Base-by-base conservation (phyloP, 768 basidiomycete genomes). In the Amanita phalloides region DNA sequence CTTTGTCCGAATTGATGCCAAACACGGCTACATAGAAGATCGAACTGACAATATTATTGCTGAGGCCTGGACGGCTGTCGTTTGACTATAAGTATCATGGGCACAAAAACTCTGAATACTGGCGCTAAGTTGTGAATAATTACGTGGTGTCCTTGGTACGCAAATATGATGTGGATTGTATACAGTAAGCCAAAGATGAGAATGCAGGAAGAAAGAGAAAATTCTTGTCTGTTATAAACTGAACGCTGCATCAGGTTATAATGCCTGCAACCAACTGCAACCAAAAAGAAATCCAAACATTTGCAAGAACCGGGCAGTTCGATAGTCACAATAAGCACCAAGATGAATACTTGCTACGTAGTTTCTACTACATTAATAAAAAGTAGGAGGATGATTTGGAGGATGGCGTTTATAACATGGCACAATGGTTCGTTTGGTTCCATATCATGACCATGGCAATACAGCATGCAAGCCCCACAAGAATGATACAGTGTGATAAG, bases 391-490 rank as follows among this genome's bases (percentile, higher is more conserved):
- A 82, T 64, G 28, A 90, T 86, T 63, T 92, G 90, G 33, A 94
- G 68, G 4, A 85, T 56, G 3, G 87, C 85, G 61, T 94, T 92
- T 60, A 89, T 65, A 43, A 87, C 81, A 90, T 81, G 14, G 84
- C 88, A 56, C 86, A 88, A 58, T 86, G 84, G 53, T 90, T 74
- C 20, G 58, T 57, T 47, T 78, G 74, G 57, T 85, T 87, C 89
- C 88, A 90, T 41, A 92, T 84, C 70, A 86, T 78, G 54, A 87
- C 84, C 83, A 83, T 84, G 3, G 83, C 81, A 50, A 79, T 81
- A 60, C 77, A 86, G 43, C 82, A 70, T 10, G 84, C 86, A 21
- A 89, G 64, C 8, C 90, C 90, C 33, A 92, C 88, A 68, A 92
- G 71, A 58, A 92, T 83, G 3, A 93, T 84, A 2, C 90, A 0